A percentile compares a stretch with the other conserved stretches of the same genome.
Conservation (phyloP, 371 early-diverging fungal genomes). For the Mucor irregularis region DNA sequence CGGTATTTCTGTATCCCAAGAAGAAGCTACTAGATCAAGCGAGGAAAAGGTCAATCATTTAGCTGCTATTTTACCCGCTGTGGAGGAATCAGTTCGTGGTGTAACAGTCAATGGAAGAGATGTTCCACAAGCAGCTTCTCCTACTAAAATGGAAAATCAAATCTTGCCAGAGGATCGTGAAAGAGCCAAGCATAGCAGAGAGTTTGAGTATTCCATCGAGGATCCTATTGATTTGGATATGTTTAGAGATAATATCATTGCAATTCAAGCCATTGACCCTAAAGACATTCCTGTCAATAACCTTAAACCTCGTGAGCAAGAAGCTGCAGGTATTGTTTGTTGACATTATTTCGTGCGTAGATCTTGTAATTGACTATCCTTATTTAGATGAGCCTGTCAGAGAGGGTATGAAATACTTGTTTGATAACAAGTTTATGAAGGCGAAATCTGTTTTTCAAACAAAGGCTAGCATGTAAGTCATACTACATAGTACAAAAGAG, state of each 20-base stretch:
- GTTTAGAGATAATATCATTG: slow-evolving; percentile 46
- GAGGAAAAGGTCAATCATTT: slow-evolving; percentile 6
- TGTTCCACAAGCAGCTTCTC: not conserved
- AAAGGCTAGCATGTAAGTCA: slow-evolving; percentile 35
- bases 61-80: slow-evolving; percentile 27
- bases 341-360: not conserved
- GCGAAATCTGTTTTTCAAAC: slow-evolving; percentile 46
- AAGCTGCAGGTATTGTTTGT: slow-evolving; percentile 41
- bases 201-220: slow-evolving; percentile 32
- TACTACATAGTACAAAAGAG: not conserved
- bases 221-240: slow-evolving; percentile 41
- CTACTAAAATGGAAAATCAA: not conserved
- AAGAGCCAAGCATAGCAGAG: slow-evolving; percentile 16
- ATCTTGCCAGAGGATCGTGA: slow-evolving; percentile 11
- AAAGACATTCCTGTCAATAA: slow-evolving; percentile 47
- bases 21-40: not conserved
- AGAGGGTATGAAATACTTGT: slow-evolving; percentile 42
- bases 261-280: slow-evolving; percentile 37
- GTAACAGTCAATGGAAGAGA: not conserved
- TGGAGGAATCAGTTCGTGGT: slow-evolving; percentile 13
- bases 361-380: not conserved
- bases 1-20: not conserved
- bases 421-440: slow-evolving; percentile 55
- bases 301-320: slow-evolving; percentile 54
- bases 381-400: slow-evolving; percentile 40